Evolutionary conservation across 2,329 filamentous ascomycete genomes (phyloP).

Genomic region (Aureobasidium sp.): DNA sequence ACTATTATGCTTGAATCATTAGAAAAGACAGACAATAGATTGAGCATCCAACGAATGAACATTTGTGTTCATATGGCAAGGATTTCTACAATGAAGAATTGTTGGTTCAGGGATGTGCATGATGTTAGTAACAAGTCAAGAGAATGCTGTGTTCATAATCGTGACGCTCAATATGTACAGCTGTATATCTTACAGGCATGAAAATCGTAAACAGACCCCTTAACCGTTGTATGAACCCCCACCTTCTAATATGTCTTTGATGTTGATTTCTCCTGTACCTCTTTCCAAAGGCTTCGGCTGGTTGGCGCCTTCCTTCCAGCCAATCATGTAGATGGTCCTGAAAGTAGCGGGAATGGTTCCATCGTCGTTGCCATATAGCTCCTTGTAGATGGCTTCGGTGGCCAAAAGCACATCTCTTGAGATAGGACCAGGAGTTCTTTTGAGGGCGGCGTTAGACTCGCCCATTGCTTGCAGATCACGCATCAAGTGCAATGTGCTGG

Average conservation of each 20-base stretch:
- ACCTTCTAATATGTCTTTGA: constrained; percentile 72
- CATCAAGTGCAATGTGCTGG: constrained; percentile 85
- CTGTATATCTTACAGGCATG: background rate
- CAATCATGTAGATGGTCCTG: constrained; percentile 96
- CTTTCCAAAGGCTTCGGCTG: constrained; percentile 74
- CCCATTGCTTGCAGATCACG: constrained; percentile 93
- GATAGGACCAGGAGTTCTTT: constrained; percentile 77
- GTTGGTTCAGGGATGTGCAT: constrained; percentile 35
- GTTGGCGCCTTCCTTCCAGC: constrained; percentile 79
- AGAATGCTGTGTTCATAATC: background rate
- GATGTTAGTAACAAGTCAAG: constrained; percentile 25
- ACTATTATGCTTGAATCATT: background rate
- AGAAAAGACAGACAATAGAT: background rate
- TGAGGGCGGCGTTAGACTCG: constrained; percentile 80
- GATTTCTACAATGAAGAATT: constrained; percentile 33
- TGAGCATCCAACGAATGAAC: constrained; percentile 36
- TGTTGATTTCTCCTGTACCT: constrained; percentile 77
- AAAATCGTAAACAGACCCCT: background rate
- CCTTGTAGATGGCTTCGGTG: constrained; percentile 78
- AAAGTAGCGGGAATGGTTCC: constrained; percentile 77
- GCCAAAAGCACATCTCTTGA: constrained; percentile 78
- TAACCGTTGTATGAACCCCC: constrained; percentile 19
- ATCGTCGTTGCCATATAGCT: constrained; percentile 76
- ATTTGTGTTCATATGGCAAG: constrained; percentile 33
- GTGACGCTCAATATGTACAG: background rate